Percentiles rank a stretch among this genome's conserved stretches.
These are phyloP conservation scores for Hanseniaspora pseudoguilliermondii DNA, from an alignment of 805 yeast species.

Conservation along the genomic window DNA sequence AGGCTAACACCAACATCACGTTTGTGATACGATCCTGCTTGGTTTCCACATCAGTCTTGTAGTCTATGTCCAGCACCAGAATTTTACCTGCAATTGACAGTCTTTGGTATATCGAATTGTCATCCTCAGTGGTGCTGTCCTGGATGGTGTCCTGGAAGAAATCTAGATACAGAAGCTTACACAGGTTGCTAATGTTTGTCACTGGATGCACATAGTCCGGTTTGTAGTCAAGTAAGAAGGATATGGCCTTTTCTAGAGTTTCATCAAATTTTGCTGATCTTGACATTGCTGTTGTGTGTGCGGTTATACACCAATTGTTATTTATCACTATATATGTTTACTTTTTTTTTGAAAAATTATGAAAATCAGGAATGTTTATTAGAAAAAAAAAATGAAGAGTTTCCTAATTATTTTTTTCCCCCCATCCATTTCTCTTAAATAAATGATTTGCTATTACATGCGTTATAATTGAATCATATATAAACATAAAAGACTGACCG, in stretches of 20 bases:
- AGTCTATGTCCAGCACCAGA: constrained; percentile 29
- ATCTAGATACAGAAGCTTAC: constrained; percentile 5
- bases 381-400: no score
- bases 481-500: not conserved
- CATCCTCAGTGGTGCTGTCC: not conserved
- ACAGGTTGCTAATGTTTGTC: constrained; percentile 3
- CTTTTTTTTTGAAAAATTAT: not conserved
- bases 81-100: constrained; percentile 29
- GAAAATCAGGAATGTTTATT: not conserved
- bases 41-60: constrained; percentile 1
- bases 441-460: no score
- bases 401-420: no score
- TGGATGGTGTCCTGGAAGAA: constrained; percentile 11
- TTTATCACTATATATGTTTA: not conserved
- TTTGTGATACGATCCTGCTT: constrained; percentile 22
- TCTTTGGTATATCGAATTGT: constrained; percentile 15
- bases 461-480: no score
- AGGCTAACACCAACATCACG: constrained; percentile 28
- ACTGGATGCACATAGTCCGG: constrained; percentile 12
- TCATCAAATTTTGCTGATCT: not conserved
- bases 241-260: not conserved
- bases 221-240: constrained; percentile 2
- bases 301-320: no score
- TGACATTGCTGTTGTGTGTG: not conserved
- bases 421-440: no score